Conservation (phyloP, 352 stramenopile genomes). For the Globisporangium cystogenes region DNA sequence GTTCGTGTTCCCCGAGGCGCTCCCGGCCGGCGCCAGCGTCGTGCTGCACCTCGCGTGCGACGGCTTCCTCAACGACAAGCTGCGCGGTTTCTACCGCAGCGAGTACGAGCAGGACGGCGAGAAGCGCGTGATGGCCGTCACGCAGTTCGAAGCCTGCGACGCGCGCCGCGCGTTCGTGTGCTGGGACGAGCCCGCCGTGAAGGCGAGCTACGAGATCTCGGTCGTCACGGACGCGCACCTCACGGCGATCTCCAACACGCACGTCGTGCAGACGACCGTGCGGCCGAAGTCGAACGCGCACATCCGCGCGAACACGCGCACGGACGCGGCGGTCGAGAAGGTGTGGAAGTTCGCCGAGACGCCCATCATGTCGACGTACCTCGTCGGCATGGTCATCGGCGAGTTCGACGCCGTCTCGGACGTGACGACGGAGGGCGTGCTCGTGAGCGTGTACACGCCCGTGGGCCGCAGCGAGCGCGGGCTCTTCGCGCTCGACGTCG, state of each 20-base stretch:
- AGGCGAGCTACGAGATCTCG: conserved; percentile 92
- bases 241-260: conserved; percentile 96
- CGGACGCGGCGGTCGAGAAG: conserved; percentile 44
- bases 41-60: conserved; percentile 50
- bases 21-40: conserved; percentile 26
- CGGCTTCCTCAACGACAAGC: conserved; percentile 87
- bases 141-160: conserved; percentile 81
- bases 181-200: conserved; percentile 96
- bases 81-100: conserved; percentile 95
- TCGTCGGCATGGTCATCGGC: conserved; percentile 94
- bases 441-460: conserved; percentile 95
- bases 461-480: conserved; percentile 87
- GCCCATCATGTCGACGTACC: conserved; percentile 97
- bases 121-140: conserved; percentile 91
- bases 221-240: conserved; percentile 90
- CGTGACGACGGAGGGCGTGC: conserved; percentile 84
- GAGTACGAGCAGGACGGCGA: conserved; percentile 91
- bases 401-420: conserved; percentile 95
- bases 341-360: conserved; percentile 89
- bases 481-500: conserved; percentile 86
- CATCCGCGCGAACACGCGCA: conserved; percentile 38
- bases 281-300: conserved; percentile 54
- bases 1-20: conserved; percentile 37
- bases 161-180: conserved; percentile 95
- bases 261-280: conserved; percentile 82